Conservation (phyloP, 1,139 yeast genomes). For the Geotrichum candidum region DNA sequence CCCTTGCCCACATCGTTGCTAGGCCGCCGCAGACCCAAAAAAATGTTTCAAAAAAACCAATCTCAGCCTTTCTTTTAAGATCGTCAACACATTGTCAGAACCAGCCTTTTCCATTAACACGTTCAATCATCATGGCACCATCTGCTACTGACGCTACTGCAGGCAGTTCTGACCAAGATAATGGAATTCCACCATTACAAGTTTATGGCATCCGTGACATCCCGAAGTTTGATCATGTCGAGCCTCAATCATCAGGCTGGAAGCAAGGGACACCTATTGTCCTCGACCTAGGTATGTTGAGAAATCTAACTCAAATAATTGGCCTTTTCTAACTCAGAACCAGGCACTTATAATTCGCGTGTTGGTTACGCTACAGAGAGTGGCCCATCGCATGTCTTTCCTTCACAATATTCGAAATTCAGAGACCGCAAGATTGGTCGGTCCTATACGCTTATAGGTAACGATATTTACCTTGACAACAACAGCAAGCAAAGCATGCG, state of each 20-base stretch:
- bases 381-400: slow-evolving; percentile 61
- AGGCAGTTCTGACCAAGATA: neutral
- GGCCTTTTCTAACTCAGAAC: neutral
- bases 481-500: slow-evolving; percentile 61
- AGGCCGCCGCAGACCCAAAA: neutral
- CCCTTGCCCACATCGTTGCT: slow-evolving; percentile 1
- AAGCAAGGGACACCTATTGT: slow-evolving; percentile 64
- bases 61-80: neutral
- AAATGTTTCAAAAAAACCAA: neutral
- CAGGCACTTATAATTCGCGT: slow-evolving; percentile 50
- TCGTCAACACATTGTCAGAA: neutral
- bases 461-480: slow-evolving; percentile 70
- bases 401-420: slow-evolving; percentile 63
- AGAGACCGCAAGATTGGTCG: slow-evolving; percentile 68
- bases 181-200: slow-evolving; percentile 36
- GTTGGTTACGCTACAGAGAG: slow-evolving; percentile 58
- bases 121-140: slow-evolving; percentile 10
- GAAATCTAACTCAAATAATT: neutral
- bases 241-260: slow-evolving; percentile 52
- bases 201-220: slow-evolving; percentile 49
- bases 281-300: slow-evolving; percentile 45
- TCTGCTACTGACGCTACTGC: slow-evolving; percentile 2
- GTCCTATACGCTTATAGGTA: slow-evolving; percentile 70
- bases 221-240: slow-evolving; percentile 38
- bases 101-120: neutral